Evolutionary conservation across 495 filamentous ascomycete genomes (phyloP).

Genomic region (Aspergillus avenaceus): DNA sequence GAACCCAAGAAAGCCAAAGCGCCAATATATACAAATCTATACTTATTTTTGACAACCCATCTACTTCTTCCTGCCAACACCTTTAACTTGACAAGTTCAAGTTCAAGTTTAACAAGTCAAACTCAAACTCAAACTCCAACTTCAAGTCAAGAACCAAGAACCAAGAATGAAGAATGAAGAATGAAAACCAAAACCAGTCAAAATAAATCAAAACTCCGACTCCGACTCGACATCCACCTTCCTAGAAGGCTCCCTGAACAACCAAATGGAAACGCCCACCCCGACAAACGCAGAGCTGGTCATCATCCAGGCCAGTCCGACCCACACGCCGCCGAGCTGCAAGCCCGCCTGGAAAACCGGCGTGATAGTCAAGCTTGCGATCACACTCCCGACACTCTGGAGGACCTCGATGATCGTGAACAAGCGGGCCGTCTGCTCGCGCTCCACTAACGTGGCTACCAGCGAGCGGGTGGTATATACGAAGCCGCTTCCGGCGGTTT

Average conservation of each 20-base stretch:
- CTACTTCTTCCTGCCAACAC: no score
- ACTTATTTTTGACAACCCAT: no score
- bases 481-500: slow-evolving; percentile 46
- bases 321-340: slow-evolving; percentile 45
- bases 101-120: no score
- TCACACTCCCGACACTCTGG: slow-evolving; percentile 51
- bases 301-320: slow-evolving; percentile 52
- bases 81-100: no score
- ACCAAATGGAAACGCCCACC: slow-evolving; percentile 30
- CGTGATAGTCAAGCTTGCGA: slow-evolving; percentile 51
- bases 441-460: slow-evolving; percentile 47
- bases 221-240: slow-evolving; percentile 4
- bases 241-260: slow-evolving; percentile 29
- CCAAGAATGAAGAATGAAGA: no score
- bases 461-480: slow-evolving; percentile 46
- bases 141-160: no score
- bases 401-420: slow-evolving; percentile 55
- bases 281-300: slow-evolving; percentile 41
- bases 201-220: no score
- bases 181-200: no score
- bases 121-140: no score
- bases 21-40: no score
- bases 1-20: no score
- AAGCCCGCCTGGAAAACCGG: slow-evolving; percentile 50
- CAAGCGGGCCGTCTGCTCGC: slow-evolving; percentile 51